Evolutionary conservation across 2,329 filamentous ascomycete species (phyloP).

Genomic region (Drechmeria coniospora): DNA sequence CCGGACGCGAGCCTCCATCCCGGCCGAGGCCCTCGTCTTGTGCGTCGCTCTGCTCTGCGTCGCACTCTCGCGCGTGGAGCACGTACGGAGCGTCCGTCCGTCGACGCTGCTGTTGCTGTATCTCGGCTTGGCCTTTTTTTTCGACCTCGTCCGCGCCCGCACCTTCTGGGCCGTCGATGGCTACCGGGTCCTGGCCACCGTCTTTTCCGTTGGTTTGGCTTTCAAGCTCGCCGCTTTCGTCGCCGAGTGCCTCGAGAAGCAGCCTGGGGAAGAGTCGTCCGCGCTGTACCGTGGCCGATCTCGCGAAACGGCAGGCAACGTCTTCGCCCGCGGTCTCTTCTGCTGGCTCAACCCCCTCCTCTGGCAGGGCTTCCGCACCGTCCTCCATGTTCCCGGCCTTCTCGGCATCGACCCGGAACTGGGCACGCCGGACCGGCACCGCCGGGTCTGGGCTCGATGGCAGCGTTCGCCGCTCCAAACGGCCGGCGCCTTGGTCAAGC

Average conservation of each 20-base stretch:
- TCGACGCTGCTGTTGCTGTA: conserved; percentile 4
- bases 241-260: conserved; percentile 3
- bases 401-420: too few relatives aligned
- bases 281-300: too few relatives aligned
- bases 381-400: too few relatives aligned
- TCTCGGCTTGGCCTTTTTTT: conserved; percentile 2
- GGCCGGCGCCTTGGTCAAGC: too few relatives aligned
- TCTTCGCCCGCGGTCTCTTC: neutral
- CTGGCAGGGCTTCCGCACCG: too few relatives aligned
- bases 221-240: conserved; percentile 2
- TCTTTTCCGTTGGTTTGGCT: neutral
- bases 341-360: neutral
- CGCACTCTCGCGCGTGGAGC: conserved; percentile 3
- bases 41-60: conserved; percentile 2
- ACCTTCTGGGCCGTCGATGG: conserved; percentile 2
- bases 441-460: too few relatives aligned
- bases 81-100: conserved; percentile 2
- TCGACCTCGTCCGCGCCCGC: conserved; percentile 2
- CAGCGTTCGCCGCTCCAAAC: too few relatives aligned
- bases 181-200: neutral
- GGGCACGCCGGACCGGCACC: too few relatives aligned
- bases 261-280: too few relatives aligned
- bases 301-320: neutral
- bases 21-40: conserved; percentile 2
- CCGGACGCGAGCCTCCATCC: conserved; percentile 2